Conservation (phyloP, 768 basidiomycete genomes). For the Kwoniella heveanensis region DNA sequence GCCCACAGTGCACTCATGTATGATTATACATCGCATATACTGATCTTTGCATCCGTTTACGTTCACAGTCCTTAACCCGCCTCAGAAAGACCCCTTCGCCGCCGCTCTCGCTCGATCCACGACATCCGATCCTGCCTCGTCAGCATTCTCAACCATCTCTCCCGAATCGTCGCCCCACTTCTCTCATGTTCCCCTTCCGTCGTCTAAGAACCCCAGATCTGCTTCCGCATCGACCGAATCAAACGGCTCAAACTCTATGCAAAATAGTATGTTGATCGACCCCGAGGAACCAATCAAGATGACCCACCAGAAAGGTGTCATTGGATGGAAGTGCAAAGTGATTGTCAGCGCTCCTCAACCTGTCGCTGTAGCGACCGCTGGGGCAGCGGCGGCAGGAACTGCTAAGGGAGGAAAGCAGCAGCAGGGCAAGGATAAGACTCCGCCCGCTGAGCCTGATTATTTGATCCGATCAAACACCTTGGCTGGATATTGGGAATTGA, state of each 20-base stretch:
- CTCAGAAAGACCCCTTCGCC: conserved; percentile 40
- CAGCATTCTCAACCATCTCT: not conserved
- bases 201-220: conserved; percentile 5
- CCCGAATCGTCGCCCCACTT: conserved; percentile 19
- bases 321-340: conserved; percentile 45
- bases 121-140: conserved; percentile 21
- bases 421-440: conserved; percentile 16
- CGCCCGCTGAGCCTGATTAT: conserved; percentile 33
- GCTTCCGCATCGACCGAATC: conserved; percentile 5
- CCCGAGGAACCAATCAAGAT: conserved; percentile 11
- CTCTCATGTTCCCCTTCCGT: conserved; percentile 24
- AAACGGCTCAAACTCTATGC: conserved; percentile 7
- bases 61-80: conserved; percentile 42
- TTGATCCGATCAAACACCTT: conserved; percentile 72
- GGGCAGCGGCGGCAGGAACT: conserved; percentile 2
- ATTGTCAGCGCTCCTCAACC: conserved; percentile 37
- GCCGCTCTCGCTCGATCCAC: conserved; percentile 43
- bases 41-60: not conserved
- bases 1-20: too few relatives aligned
- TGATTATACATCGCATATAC: too few relatives aligned
- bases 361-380: conserved; percentile 6
- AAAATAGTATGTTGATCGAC: conserved; percentile 18
- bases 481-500: conserved; percentile 74
- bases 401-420: conserved; percentile 14
- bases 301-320: conserved; percentile 4